Evolutionary conservation across 345 rosid species (phyloP), one percentile per base, ranked within the genome.

Genomic region (Toxicodendron radicans): DNA sequence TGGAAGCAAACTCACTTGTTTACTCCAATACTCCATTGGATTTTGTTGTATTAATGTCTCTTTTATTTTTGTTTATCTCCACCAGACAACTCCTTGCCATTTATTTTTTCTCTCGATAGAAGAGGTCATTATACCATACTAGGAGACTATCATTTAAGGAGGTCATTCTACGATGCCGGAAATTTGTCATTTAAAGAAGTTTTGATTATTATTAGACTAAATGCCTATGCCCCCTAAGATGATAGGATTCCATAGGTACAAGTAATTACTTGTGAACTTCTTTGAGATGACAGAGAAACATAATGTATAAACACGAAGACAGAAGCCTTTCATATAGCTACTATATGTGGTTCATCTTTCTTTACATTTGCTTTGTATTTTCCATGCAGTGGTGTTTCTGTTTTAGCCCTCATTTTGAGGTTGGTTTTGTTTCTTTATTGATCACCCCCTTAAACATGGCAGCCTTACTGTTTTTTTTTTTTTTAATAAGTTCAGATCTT

Each of bases 131-230:
- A 0, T 6, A 38, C 43, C 43, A 38, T 38, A 7, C 43, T 38
- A 8, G 8, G 43, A 38, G 7, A 38, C 43, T 38, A 38, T 38
- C 43, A 38, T 5, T 38, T 38, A 51, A 4, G 4, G 17, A 3
- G 18, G 43, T 38, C 43, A 38, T 38, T 38, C 94, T 35, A 80
- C 85, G 0, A 38, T 38, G 43, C 9, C 6, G 43, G 30, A 2
- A 5, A 7, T 38, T 38, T 38, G 6, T 38, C 8, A 38, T 38
- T 38, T 5, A 38, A 38, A 8, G 43, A 38, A 7, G 43, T 38
- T 38, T 6, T 38, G 43, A 38, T 38, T 38, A 38, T 38, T 7
- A 49, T 11, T 3, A 12, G 17, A 14, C 2, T 11, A 11, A 18
- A 10, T 49, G 1, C 8, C 53, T 13, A 49, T 49, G 13, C n/a